Percentiles rank a stretch among this genome's conserved stretches.
These are phyloP conservation scores for Suillus spraguei DNA, from an alignment of 768 basidiomycete species.

Conservation along the genomic window DNA sequence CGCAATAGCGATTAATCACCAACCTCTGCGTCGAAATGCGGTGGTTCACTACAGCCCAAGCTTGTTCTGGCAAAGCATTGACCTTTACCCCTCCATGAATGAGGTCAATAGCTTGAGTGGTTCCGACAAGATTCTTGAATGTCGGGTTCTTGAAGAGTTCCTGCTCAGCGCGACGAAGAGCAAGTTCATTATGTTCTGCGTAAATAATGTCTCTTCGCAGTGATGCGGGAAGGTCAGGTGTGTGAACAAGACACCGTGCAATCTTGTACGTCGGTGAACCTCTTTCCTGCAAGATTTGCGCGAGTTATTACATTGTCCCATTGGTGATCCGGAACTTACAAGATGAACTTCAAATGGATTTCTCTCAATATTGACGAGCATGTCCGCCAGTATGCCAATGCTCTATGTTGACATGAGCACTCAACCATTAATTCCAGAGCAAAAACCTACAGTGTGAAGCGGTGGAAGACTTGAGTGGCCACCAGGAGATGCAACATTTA, in stretches of 20 bases:
- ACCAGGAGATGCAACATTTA: slow-evolving; percentile 71
- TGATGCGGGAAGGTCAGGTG: slow-evolving; percentile 49
- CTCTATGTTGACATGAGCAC: slow-evolving; percentile 43
- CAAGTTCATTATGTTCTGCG: slow-evolving; percentile 50
- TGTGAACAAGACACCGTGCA: slow-evolving; percentile 70
- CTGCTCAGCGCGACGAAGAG: slow-evolving; percentile 54
- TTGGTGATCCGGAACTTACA: slow-evolving; percentile 33
- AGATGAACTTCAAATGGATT: slow-evolving; percentile 59
- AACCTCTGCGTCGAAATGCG: slow-evolving; percentile 66
- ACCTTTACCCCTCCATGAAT: slow-evolving; percentile 62
- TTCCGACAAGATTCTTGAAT: slow-evolving; percentile 53
- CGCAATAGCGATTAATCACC: slow-evolving; percentile 11
- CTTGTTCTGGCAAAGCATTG: slow-evolving; percentile 85
- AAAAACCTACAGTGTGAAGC: slow-evolving; percentile 62
- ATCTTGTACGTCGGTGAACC: slow-evolving; percentile 58
- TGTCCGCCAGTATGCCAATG: slow-evolving; percentile 77
- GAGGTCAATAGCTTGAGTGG: slow-evolving; percentile 75
- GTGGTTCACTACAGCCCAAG: slow-evolving; percentile 71
- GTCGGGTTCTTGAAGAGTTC: slow-evolving; percentile 41
- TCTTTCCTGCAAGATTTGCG: slow-evolving; percentile 48
- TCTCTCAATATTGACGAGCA: slow-evolving; percentile 69
- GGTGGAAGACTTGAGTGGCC: slow-evolving; percentile 90
- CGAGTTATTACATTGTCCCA: background rate
- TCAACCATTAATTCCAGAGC: slow-evolving; percentile 8
- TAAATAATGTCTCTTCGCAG: slow-evolving; percentile 50